Base-by-base conservation (phyloP, 177 flowering plant genomes). In the Vitis hybrid region DNA sequence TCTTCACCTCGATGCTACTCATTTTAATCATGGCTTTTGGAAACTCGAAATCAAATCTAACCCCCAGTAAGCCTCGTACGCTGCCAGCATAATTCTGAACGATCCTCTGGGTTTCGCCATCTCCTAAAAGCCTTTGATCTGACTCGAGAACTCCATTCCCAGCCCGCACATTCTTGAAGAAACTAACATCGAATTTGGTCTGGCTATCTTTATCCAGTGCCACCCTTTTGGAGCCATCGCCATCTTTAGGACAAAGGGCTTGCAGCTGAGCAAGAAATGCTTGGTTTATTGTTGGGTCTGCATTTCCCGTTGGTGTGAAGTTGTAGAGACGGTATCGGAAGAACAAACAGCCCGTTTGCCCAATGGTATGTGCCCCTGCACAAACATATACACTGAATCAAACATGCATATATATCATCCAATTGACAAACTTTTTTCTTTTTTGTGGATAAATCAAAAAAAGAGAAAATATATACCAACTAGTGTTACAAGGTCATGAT, bases 301-400 rank as follows among this genome's bases (percentile, higher is more conserved):
- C 70, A 61, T 84, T 85, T 35, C 93, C 93, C 0, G 88, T 83
- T 12, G 83, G 21, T 0, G 91, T 89, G 86, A 82, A 92, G 72
- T 90, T 90, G 87, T 89, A 90, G 1, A 90, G 83, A 9, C 92
- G 80, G 78, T 88, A 85, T 11, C 79, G 50, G 82, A 90, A 79
- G 73, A 90, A 89, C 40, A 21, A 21, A 69, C 95, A 92, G 66
- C 83, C 83, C 2, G 92, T 83, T 64, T 85, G 86, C 7, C 95
- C 97, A 4, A 92, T 92, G 40, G 94, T 90, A 70, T 92, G 94
- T 50, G 86, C 94, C 32, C 92, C 97, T 92, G 77, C 70, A 70
- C 40, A 58, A 51, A 63, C 6, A 18, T 48, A 58, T 17, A 68
- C 30, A 27, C 30, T 27, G 30, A 27, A 27, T 27, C 30, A 2